A percentile compares a stretch with the other conserved stretches of the same genome.
Conservation (phyloP, 768 basidiomycete species). For the Leccinum barrowsii region DNA sequence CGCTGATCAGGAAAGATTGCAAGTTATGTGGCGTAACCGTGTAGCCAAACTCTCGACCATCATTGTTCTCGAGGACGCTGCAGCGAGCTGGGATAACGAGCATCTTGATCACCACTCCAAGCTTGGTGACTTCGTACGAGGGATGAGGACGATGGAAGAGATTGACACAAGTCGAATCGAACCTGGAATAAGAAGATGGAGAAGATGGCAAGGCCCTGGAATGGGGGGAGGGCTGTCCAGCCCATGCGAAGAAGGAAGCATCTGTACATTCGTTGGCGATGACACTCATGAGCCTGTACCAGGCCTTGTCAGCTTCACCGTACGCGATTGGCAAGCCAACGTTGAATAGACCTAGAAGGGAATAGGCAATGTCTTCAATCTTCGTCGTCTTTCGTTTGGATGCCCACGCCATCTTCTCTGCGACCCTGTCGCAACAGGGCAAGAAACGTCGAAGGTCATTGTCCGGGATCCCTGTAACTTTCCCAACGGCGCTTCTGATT, state of each 20-base stretch:
- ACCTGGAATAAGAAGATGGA: constrained; percentile 6
- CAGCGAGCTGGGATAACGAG: constrained; percentile 9
- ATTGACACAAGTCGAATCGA: background rate
- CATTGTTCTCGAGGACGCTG: constrained; percentile 7
- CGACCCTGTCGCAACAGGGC: constrained; percentile 9
- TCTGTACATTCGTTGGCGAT: constrained; percentile 14
- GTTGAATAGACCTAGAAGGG: constrained; percentile 23
- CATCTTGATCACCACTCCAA: constrained; percentile 12
- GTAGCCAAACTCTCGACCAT: constrained; percentile 12
- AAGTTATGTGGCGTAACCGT: constrained; percentile 2
- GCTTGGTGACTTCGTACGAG: constrained; percentile 13
- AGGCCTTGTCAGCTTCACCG: constrained; percentile 24
- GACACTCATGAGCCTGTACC: constrained; percentile 16
- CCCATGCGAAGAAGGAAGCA: constrained; percentile 13
- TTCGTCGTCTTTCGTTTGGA: constrained; percentile 23
- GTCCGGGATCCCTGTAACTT: constrained; percentile 13
- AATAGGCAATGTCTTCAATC: constrained; percentile 25
- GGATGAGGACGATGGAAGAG: constrained; percentile 7
- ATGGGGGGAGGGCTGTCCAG: constrained; percentile 11
- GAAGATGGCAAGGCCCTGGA: constrained; percentile 11
- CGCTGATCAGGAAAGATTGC: constrained; percentile 7
- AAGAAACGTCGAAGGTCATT: constrained; percentile 11
- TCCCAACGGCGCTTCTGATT: constrained; percentile 8
- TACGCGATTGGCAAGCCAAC: constrained; percentile 22
- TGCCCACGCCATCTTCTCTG: constrained; percentile 24